phyloP scores from a whole-genome alignment of 768 basidiomycete species.

The Chalciporus sphaerocephalus region DNA sequence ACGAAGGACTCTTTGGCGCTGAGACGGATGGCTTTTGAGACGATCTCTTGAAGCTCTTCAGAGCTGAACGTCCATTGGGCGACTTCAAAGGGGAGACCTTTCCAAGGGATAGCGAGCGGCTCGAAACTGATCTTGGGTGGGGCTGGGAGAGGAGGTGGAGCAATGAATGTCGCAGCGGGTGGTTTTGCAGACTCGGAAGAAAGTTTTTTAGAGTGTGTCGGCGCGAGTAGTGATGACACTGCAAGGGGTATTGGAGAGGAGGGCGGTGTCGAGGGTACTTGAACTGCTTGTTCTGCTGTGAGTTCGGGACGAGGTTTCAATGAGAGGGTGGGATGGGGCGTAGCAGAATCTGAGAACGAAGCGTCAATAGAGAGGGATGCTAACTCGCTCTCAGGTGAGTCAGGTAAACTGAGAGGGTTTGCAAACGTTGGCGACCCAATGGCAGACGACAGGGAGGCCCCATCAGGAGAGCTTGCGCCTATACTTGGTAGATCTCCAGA shows the following conservation, averaged over 20 bases:
- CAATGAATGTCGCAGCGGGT: constrained; percentile 20
- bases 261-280: constrained; percentile 1
- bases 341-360: constrained; percentile 2
- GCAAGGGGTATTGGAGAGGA: neutral
- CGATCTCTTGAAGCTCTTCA: constrained; percentile 58
- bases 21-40: constrained; percentile 64
- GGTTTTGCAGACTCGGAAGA: constrained; percentile 3
- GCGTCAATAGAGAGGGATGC: neutral
- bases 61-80: constrained; percentile 60
- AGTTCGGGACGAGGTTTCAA: neutral
- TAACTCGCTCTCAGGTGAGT: constrained; percentile 1
- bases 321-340: neutral
- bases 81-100: constrained; percentile 64
- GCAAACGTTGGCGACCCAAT: constrained; percentile 2
- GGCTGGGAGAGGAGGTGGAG: constrained; percentile 37
- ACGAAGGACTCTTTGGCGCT: constrained; percentile 68
- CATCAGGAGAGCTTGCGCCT: constrained; percentile 3
- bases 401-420: neutral
- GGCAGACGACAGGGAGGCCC: constrained; percentile 3
- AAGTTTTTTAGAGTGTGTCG: constrained; percentile 3
- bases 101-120: constrained; percentile 54
- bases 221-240: constrained; percentile 6
- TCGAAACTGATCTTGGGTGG: constrained; percentile 58
- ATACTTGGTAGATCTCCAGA: constrained; percentile 11
- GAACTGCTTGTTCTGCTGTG: constrained; percentile 14